Base-by-base conservation (phyloP, 1,284 basidiomycete genomes). In the Ceratobasidium sp. region DNA sequence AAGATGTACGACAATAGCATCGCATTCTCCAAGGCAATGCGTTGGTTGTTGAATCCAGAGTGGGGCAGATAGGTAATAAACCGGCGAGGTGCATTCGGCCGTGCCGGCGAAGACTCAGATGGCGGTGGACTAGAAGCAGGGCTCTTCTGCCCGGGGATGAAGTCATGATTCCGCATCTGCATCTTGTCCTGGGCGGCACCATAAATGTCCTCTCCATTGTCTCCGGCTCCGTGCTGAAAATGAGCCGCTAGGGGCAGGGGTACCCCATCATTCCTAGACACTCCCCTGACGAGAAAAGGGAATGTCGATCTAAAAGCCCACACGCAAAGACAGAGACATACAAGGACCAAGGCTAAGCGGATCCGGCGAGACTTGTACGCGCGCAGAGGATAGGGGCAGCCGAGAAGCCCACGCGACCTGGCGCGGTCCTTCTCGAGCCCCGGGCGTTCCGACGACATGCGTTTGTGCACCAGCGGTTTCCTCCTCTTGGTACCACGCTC, bases 21-120 rank as follows among this genome's bases (percentile, higher is more conserved):
- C 13, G 91, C 91, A 77, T 94, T 94, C 80, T 94, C 91, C 74
- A 94, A 84, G 30, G 91, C 89, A 74, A 95, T 92, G 44, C 92
- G 88, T 81, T 94, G 92, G 79, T 94, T 94, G 80, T 94, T 91
- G 76, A 92, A 91, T 1, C 92, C 91, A 75, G 89, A 90, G 77
- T 92, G 91, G n/a, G 90, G 89, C 35, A 92, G 82, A 70, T 72
- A 79, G n/a, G 75, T 73, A 18, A 78, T 74, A 69, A 71, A 78
- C 21, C 66, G 55, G 38, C 18, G 62, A 38, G 58, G 43, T 4
- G 11, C 28, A 38, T 50, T 54, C 9, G 23, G 32, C 38, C 47
- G 35, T 23, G 61, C 46, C 46, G 30, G 43, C 55, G 54, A 28
- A 38, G 47, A 66, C 3, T 41, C 35, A 38, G 47, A 41, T 28